Evolutionary conservation across 371 early-diverging fungal genomes (phyloP).

Genomic region (Syncephalastrum racemosum): DNA sequence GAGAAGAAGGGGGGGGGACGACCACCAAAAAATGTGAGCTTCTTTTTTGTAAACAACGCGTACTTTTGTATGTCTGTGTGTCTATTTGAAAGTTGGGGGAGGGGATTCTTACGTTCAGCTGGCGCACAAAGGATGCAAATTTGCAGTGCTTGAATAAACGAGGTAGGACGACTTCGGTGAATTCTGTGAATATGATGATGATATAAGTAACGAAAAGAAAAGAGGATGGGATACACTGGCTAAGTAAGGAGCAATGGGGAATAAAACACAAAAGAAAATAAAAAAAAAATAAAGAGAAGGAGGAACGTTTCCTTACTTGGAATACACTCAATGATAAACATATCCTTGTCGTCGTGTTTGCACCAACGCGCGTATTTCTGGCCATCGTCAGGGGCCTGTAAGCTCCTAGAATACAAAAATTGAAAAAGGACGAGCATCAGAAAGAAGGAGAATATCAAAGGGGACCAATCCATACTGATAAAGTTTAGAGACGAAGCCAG

Average conservation of each 20-base stretch:
- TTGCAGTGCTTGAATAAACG: constrained; percentile 56
- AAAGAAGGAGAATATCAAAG: constrained; percentile 5
- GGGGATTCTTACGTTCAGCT: constrained; percentile 43
- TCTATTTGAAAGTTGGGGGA: not conserved
- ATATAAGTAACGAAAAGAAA: constrained; percentile 1
- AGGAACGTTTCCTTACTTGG: constrained; percentile 31
- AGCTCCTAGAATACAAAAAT: constrained; percentile 27
- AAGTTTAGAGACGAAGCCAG: constrained; percentile 50
- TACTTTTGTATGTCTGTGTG: not conserved
- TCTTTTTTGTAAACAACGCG: not conserved
- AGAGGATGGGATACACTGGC: not conserved
- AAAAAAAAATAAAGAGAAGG: constrained; percentile 9
- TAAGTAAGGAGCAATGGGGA: not conserved
- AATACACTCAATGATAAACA: constrained; percentile 52
- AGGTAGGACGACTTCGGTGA: constrained; percentile 50
- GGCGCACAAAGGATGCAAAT: constrained; percentile 57
- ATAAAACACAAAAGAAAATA: constrained; percentile 7
- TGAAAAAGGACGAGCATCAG: not conserved
- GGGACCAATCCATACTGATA: constrained; percentile 35
- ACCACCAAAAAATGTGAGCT: not conserved
- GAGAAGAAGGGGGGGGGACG: not conserved
- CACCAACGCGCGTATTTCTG: constrained; percentile 49
- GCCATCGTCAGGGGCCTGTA: constrained; percentile 36
- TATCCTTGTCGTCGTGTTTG: constrained; percentile 42
- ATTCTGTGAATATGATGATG: constrained; percentile 31